Conservation (phyloP, 2,329 filamentous ascomycete species). For the Monilinia aucupariae region DNA sequence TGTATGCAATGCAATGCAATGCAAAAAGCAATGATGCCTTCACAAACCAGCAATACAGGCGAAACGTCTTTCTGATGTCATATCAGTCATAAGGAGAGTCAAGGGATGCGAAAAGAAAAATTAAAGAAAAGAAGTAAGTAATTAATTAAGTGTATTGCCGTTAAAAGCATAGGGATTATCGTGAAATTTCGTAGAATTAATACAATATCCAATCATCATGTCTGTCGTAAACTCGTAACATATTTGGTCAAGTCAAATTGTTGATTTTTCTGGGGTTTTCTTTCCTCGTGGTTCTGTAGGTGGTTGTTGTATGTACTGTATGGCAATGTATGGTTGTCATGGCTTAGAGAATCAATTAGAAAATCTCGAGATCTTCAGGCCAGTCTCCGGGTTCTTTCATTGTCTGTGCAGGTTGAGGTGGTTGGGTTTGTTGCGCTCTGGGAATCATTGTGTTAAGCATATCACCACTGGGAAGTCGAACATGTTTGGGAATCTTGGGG, state of each 20-base stretch:
- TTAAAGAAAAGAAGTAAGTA: neutral
- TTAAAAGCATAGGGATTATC: constrained; percentile 6
- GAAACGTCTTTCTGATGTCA: neutral
- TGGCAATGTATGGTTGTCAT: neutral
- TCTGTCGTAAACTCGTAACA: constrained; percentile 18
- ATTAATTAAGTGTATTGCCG: constrained; percentile 6
- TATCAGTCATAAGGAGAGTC: constrained; percentile 9
- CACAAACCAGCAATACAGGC: neutral
- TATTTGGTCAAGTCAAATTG: constrained; percentile 12
- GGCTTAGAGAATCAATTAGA: neutral
- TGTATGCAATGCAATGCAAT: constrained; percentile 7
- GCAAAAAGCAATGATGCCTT: neutral
- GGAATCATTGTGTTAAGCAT: neutral
- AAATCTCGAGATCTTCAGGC: constrained; percentile 17
- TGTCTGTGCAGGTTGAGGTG: neutral
- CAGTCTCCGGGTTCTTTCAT: constrained; percentile 11
- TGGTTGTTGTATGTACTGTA: neutral
- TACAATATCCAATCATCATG: constrained; percentile 17
- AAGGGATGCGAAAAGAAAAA: constrained; percentile 1
- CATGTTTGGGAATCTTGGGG: constrained; percentile 28
- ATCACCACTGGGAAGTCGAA: constrained; percentile 22
- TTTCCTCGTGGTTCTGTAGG: neutral
- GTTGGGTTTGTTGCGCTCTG: neutral
- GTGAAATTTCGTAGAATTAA: constrained; percentile 14
- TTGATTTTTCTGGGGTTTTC: constrained; percentile 1